These are phyloP conservation scores for Eleusine indica DNA, from an alignment of 176 grass and related monocot species.

Conservation along the genomic window DNA sequence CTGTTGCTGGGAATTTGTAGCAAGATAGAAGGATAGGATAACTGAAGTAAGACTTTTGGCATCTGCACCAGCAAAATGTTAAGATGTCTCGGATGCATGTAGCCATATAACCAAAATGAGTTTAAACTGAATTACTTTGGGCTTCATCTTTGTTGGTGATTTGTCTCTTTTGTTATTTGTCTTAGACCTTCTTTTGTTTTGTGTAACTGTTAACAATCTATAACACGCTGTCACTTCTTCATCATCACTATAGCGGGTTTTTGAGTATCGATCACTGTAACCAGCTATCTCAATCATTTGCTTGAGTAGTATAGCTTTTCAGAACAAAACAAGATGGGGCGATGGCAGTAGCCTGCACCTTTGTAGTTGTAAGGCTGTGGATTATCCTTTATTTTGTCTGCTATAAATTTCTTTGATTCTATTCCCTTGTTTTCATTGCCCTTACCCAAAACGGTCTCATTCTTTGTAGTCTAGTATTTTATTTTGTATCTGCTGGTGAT, in stretches of 20 bases:
- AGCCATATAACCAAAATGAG: neutral
- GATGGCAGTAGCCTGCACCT: neutral
- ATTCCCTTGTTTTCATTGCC: neutral
- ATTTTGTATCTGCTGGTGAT: too few relatives aligned
- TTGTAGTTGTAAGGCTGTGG: neutral
- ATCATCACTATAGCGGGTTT: too few relatives aligned
- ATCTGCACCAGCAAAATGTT: neutral
- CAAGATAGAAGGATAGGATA: neutral
- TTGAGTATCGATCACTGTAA: too few relatives aligned
- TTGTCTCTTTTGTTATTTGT: neutral
- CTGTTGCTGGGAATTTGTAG: neutral
- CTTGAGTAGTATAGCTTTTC: too few relatives aligned
- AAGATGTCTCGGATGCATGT: too few relatives aligned
- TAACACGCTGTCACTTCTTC: too few relatives aligned
- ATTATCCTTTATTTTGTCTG: neutral
- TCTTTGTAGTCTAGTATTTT: neutral
- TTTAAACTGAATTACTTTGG: neutral
- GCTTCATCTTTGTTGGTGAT: too few relatives aligned
- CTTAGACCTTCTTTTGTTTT: neutral
- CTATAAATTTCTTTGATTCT: neutral
- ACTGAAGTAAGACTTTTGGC: neutral
- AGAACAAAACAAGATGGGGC: too few relatives aligned
- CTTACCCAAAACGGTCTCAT: neutral
- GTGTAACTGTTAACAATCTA: too few relatives aligned
- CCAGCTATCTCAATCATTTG: too few relatives aligned